Percentiles rank a stretch among this genome's conserved stretches.
Evolutionary conservation across 257 asterid species (phyloP).

Genomic region (Plantago elongata): DNA sequence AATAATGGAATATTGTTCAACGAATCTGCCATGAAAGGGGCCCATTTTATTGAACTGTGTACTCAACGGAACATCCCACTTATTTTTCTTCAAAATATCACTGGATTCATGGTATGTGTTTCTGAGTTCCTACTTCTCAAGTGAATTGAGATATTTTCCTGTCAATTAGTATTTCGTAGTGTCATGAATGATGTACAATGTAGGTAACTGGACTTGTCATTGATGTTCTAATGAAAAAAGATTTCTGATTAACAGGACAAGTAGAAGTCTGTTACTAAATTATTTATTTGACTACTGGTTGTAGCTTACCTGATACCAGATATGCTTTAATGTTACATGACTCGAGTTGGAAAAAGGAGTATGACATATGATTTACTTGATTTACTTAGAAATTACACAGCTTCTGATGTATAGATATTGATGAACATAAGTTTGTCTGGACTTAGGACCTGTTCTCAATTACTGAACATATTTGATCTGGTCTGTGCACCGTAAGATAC

Average conservation of each 20-base stretch:
- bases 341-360: no score
- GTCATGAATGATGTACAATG: no score
- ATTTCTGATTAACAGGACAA: no score
- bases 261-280: no score
- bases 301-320: no score
- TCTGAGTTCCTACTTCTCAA: constrained; percentile 1
- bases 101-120: constrained; percentile 81
- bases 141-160: constrained; percentile 13
- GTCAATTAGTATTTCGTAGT: no score
- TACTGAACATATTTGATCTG: not conserved
- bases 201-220: no score
- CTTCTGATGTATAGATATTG: not conserved
- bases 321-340: no score
- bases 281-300: no score
- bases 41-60: constrained; percentile 93
- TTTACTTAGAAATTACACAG: no score
- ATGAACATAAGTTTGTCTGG: not conserved
- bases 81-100: constrained; percentile 93
- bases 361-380: no score
- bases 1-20: constrained; percentile 87
- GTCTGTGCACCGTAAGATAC: not conserved
- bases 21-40: constrained; percentile 96
- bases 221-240: no score
- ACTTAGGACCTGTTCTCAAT: constrained; percentile 9
- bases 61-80: constrained; percentile 85